A percentile compares a stretch with the other conserved stretches of the same genome.
Evolutionary conservation across 2,329 filamentous ascomycete species (phyloP).

Genomic region (Myotisia sp.): DNA sequence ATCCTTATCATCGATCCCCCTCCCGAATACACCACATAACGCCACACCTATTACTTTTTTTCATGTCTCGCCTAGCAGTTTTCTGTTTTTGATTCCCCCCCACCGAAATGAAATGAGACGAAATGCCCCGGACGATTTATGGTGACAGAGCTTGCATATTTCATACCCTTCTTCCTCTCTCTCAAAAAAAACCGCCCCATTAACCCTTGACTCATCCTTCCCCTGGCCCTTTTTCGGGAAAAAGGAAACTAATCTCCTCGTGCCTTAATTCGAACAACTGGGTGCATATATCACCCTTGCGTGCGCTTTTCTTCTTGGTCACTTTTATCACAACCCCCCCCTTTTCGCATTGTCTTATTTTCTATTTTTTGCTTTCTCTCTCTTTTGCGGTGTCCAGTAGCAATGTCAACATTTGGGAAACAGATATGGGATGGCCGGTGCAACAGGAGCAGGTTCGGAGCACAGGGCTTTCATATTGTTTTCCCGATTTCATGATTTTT

Average conservation of each 20-base stretch:
- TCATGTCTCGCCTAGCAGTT: too few relatives aligned
- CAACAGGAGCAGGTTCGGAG: slow-evolving; percentile 1
- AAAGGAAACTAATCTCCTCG: too few relatives aligned
- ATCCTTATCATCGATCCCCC: too few relatives aligned
- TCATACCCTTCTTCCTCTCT: background rate
- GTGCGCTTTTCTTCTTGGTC: too few relatives aligned
- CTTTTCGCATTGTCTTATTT: background rate
- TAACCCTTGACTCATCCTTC: slow-evolving; percentile 1
- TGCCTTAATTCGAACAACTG: too few relatives aligned
- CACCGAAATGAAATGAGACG: too few relatives aligned
- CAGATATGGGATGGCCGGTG: slow-evolving; percentile 3
- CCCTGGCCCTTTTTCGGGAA: too few relatives aligned
- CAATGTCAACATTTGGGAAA: background rate
- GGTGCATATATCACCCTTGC: too few relatives aligned
- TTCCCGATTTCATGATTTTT: background rate
- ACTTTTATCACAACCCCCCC: background rate
- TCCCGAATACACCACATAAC: too few relatives aligned
- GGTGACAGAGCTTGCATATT: background rate
- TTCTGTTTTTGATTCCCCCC: too few relatives aligned
- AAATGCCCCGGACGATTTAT: too few relatives aligned
- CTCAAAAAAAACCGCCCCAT: background rate
- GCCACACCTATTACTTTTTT: too few relatives aligned
- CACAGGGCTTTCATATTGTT: slow-evolving; percentile 1
- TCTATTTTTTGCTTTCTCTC: background rate
- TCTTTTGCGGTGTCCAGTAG: background rate